Conservation (phyloP, 768 basidiomycete genomes). For the Lanmaoa pseudosensibilis region DNA sequence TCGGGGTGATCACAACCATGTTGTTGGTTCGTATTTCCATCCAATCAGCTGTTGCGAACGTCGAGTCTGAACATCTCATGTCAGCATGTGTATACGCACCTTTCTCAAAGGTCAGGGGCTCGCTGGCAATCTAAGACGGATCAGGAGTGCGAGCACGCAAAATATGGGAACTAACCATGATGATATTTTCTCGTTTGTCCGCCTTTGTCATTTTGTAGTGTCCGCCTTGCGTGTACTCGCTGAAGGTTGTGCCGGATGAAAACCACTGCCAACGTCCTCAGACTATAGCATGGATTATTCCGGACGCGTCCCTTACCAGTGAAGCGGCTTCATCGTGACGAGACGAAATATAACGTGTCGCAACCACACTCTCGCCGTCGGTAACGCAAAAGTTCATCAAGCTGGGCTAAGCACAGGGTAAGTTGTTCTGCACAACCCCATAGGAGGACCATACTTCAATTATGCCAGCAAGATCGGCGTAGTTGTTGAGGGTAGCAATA, state of each 20-base stretch:
- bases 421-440: background rate
- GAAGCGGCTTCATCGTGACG: constrained; percentile 91
- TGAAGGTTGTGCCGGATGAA: constrained; percentile 92
- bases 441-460: constrained; percentile 53
- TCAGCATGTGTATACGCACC: constrained; percentile 41
- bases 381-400: constrained; percentile 96
- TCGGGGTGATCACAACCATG: constrained; percentile 92
- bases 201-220: constrained; percentile 95
- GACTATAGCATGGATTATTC: constrained; percentile 1
- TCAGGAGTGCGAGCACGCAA: constrained; percentile 12
- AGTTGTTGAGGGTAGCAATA: constrained; percentile 72
- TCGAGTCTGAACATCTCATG: background rate
- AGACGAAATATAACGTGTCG: constrained; percentile 93
- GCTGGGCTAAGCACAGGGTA: constrained; percentile 56
- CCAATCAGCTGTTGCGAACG: constrained; percentile 71
- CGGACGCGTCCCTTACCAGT: constrained; percentile 47
- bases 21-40: constrained; percentile 98
- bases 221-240: constrained; percentile 83
- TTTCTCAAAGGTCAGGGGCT: constrained; percentile 96
- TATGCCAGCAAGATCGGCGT: constrained; percentile 70
- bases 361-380: constrained; percentile 91
- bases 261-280: constrained; percentile 63
- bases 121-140: constrained; percentile 70
- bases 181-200: constrained; percentile 94
- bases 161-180: constrained; percentile 56